phyloP scores from a whole-genome alignment of 2,329 filamentous ascomycete genomes.

The Epichloe amarillans region DNA sequence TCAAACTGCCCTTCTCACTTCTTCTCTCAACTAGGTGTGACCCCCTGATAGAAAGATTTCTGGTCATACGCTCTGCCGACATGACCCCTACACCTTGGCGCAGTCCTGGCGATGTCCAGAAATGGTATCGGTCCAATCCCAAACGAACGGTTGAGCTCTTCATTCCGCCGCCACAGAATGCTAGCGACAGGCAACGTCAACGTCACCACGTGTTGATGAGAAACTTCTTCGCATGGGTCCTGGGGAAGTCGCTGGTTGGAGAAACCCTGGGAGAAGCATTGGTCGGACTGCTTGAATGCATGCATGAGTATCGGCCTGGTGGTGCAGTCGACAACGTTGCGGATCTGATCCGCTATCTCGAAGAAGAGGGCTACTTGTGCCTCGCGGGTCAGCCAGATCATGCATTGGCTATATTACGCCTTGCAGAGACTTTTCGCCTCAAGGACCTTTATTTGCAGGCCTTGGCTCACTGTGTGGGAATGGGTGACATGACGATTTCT shows the following conservation, averaged over 20 bases:
- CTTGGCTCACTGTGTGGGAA: constrained; percentile 67
- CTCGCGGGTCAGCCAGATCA: constrained; percentile 54
- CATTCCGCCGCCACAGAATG: constrained; percentile 48
- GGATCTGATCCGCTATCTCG: constrained; percentile 37
- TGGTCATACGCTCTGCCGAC: constrained; percentile 14
- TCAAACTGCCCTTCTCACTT: constrained; percentile 47
- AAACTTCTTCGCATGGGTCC: constrained; percentile 64
- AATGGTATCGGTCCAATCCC: constrained; percentile 19
- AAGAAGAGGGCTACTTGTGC: constrained; percentile 56
- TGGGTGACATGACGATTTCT: constrained; percentile 46
- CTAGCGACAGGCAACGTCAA: constrained; percentile 40
- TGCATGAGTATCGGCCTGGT: constrained; percentile 45
- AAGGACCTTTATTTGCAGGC: constrained; percentile 57
- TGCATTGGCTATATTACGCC: constrained; percentile 51
- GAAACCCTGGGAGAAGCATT: constrained; percentile 50
- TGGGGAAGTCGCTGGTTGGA: constrained; percentile 53
- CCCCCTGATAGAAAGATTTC: constrained; percentile 43
- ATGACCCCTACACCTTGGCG: constrained; percentile 15
- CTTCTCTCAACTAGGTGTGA: constrained; percentile 46
- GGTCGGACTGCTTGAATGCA: constrained; percentile 48
- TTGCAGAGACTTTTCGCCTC: constrained; percentile 53
- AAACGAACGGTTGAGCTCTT: constrained; percentile 43
- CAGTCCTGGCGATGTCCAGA: constrained; percentile 17
- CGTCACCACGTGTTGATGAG: constrained; percentile 55
- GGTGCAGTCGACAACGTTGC: constrained; percentile 50